Conservation (phyloP, 306 rosid genomes). For the Cicer cuneatum region DNA sequence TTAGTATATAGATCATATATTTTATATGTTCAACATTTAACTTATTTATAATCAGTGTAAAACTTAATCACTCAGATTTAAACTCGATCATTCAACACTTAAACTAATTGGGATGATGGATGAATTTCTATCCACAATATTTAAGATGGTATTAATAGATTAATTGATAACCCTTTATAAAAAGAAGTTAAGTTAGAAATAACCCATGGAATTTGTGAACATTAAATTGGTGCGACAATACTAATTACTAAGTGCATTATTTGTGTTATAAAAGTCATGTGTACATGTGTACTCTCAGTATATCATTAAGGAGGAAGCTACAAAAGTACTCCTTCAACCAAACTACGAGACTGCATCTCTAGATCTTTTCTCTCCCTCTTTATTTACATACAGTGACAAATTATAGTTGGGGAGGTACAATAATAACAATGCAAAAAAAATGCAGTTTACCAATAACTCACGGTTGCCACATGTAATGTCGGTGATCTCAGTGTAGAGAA, state of each 20-base stretch:
- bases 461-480: conserved; percentile 49
- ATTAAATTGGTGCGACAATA: background rate
- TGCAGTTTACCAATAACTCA: conserved; percentile 37
- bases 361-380: background rate
- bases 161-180: no score
- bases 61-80: no score
- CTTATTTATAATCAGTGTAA: no score
- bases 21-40: no score
- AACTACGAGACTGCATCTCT: background rate
- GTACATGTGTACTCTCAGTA: conserved; percentile 13
- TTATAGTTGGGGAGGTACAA: conserved; percentile 42
- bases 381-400: conserved; percentile 21
- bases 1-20: no score
- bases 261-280: background rate
- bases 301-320: conserved; percentile 21
- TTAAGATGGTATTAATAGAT: no score
- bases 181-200: no score
- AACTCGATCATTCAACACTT: no score
- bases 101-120: no score
- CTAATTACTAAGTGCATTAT: background rate
- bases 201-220: no score
- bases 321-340: background rate
- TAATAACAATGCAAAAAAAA: conserved; percentile 48
- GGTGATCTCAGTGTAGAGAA: background rate
- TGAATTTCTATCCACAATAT: no score